Conservation (phyloP, 257 asterid species). For the Solanum gandarillasii region DNA sequence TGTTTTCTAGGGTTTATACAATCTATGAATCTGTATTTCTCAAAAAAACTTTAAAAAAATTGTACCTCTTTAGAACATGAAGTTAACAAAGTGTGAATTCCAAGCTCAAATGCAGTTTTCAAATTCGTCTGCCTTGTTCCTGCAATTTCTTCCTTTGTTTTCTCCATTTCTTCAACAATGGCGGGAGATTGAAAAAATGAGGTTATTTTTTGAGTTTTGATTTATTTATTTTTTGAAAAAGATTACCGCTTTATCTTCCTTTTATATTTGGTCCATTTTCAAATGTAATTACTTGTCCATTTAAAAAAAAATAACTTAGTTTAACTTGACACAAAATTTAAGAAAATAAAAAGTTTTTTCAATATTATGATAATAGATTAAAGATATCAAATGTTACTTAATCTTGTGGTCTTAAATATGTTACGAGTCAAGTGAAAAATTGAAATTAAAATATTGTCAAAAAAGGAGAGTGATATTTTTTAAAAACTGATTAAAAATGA, state of each 20-base stretch:
- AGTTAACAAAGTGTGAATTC: background rate
- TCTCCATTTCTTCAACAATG: background rate
- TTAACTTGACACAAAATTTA: no score
- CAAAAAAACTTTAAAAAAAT: background rate
- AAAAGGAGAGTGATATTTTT: no score
- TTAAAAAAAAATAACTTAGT: no score
- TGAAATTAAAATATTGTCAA: no score
- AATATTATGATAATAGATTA: no score
- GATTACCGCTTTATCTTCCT: background rate
- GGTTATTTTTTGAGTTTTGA: background rate
- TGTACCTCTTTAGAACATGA: background rate
- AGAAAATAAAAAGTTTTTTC: no score
- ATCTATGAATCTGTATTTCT: background rate
- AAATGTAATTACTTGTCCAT: no score
- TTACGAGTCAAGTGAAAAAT: background rate
- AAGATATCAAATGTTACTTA: no score
- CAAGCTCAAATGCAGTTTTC: background rate
- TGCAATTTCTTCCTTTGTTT: background rate
- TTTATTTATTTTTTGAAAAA: background rate
- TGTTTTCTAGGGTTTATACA: background rate
- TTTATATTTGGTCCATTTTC: background rate
- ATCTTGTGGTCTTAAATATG: no score
- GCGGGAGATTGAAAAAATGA: background rate
- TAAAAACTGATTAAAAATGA: fast-evolving
- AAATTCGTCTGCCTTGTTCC: background rate